These are phyloP conservation scores for Paraphoma chrysanthemicola DNA, from an alignment of 2,329 filamentous ascomycete species.

Conservation along the genomic window DNA sequence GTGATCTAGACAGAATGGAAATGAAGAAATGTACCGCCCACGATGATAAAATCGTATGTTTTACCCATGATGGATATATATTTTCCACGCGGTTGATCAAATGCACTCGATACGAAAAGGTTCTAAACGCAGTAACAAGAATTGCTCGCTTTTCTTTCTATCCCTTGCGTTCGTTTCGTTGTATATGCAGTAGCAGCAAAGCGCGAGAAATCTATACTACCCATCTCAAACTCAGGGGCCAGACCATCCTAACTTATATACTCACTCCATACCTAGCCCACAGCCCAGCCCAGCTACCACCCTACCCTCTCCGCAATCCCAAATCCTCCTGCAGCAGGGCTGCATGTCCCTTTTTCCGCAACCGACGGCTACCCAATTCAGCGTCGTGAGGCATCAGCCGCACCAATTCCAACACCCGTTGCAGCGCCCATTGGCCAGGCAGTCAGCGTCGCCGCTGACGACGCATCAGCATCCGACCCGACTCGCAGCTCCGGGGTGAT, in stretches of 20 bases:
- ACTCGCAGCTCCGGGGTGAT: neutral
- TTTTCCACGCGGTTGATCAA: neutral
- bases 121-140: too few relatives aligned
- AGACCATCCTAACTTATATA: too few relatives aligned
- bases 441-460: neutral
- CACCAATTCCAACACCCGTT: neutral
- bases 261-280: too few relatives aligned
- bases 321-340: too few relatives aligned
- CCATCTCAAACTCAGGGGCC: too few relatives aligned
- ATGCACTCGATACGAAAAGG: too few relatives aligned
- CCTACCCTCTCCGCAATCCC: too few relatives aligned
- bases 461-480: neutral
- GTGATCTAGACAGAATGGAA: neutral
- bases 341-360: neutral
- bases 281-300: too few relatives aligned
- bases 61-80: conserved; percentile 13
- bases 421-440: neutral
- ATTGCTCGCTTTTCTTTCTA: too few relatives aligned
- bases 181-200: too few relatives aligned
- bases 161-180: too few relatives aligned
- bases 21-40: conserved; percentile 41
- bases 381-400: neutral
- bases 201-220: too few relatives aligned
- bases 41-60: conserved; percentile 50
- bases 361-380: neutral